phyloP scores from a whole-genome alignment of 148 eudicot genomes.

The Bassia scoparia region DNA sequence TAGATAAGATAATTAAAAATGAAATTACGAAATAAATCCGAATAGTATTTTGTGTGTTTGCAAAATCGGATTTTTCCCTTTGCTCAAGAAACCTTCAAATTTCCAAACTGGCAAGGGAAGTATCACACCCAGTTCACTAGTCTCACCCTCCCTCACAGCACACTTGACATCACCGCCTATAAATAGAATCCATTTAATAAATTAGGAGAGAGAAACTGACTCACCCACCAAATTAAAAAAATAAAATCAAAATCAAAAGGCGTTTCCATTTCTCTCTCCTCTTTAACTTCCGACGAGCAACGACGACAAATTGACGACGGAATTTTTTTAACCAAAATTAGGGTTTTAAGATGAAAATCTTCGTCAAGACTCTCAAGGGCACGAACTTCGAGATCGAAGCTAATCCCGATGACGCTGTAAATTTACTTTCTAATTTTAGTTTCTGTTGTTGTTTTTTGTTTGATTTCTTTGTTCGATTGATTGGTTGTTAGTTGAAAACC shows the following conservation, averaged over 20 bases:
- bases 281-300: conserved; percentile 11
- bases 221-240: no score
- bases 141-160: background rate
- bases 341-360: conserved; percentile 52
- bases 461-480: background rate
- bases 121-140: background rate
- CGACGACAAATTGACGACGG: conserved; percentile 26
- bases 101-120: no score
- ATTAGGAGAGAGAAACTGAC: background rate
- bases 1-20: no score
- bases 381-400: conserved; percentile 75
- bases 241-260: background rate
- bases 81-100: no score
- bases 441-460: background rate
- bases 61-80: no score
- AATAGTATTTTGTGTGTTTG: no score
- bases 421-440: conserved; percentile 12
- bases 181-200: background rate
- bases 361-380: conserved; percentile 71
- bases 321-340: background rate
- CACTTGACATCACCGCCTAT: conserved; percentile 1
- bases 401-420: conserved; percentile 63
- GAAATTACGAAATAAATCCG: no score
- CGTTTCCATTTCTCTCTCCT: background rate
- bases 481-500: conserved; percentile 1